Base-by-base conservation (phyloP, 345 rosid genomes). In the Clarkia xantiana region DNA sequence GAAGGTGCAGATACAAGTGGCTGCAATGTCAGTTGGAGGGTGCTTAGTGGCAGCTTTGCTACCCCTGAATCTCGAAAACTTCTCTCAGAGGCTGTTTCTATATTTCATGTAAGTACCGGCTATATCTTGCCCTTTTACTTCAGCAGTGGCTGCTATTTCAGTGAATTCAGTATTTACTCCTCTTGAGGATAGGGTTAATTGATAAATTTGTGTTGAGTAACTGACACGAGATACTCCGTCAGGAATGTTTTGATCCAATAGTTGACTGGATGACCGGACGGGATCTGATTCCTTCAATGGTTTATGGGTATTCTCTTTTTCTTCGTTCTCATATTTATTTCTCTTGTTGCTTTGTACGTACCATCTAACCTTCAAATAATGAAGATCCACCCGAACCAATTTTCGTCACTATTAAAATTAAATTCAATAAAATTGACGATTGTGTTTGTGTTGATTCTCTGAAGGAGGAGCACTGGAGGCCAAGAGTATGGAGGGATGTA, bases 241-340 rank as follows among this genome's bases (percentile, higher is more conserved):
- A 90, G 95, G 97, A 86, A 58, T 71, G 85, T 56, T 91, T 91
- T 59, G 81, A 83, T 64, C 94, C 99, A 56, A 90, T 80, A 65
- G 75, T 79, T 75, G 93, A 82, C 73, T 64, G 75, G 61, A 45
- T 63, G n/a, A 78, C 73, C 29, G 84, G 82, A 54, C 76, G 75
- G 49, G 89, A 91, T 62, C 94, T 91, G 50, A 83, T 91, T 53
- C 95, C 95, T 40, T 71, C 84, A 49, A 78, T 91, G 87, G 94
- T 91, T 57, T 84, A 76, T 57, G 98, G 98, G 98, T 86, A 67
- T 73, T 80, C 61, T 25, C 23, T 25, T 45, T 18, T 38, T 8
- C 18, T 14, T 45, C 8, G 36, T 29, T 29, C 12, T 3, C 29
- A 45, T 29, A 17, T 8, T 54, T 44, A 22, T 52, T 17, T 8